Evolutionary conservation across 2,329 filamentous ascomycete species (phyloP), one percentile per base, ranked within the genome.

Genomic region (Talaromyces marneffei): DNA sequence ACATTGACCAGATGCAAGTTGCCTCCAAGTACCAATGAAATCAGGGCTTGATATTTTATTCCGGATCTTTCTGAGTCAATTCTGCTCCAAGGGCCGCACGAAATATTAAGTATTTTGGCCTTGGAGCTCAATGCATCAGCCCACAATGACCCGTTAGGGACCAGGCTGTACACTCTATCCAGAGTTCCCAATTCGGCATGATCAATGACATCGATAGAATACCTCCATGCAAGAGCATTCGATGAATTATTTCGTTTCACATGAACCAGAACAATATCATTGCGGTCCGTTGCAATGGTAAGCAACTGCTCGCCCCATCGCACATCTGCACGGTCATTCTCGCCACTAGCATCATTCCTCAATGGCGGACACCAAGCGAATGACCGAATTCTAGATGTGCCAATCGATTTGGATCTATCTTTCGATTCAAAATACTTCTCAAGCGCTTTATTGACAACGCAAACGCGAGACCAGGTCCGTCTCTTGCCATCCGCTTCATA

Each of bases 381-480:
- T 16, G 75, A 70, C 35, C 76, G 71, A 54, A 79, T 72, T 27
- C 71, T 70, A 25, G 65, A 65, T 57, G 73, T 74, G 10, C 70
- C 67, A 53, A 71, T 66, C 7, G 61, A 42, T 8, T 31, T 23
- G 1, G 40, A 3, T 27, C 23, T 18, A 9, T 53, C 31, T 31
- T 52, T 60, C 10, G 25, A 53, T 50, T 57, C 64, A 44, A 72
- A 82, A 75, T 80, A 76, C 0, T 70, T 62, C 16, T 72, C 69
- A 44, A 85, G 66, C 4, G 72, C 69, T 58, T 79, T 69, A 63
- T 87, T 87, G 39, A 86, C 68, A n/a, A 86, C 72, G 5, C 80
- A 66, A 3, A 77, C 77, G 33, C 84, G 77, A 40, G 72, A 72
- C 84, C 85, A 87, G 64, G 76, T 78, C 1, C 72, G 69, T 44